Evolutionary conservation across 768 basidiomycete genomes (phyloP).

Genomic region (Boletus vinaceobasis): DNA sequence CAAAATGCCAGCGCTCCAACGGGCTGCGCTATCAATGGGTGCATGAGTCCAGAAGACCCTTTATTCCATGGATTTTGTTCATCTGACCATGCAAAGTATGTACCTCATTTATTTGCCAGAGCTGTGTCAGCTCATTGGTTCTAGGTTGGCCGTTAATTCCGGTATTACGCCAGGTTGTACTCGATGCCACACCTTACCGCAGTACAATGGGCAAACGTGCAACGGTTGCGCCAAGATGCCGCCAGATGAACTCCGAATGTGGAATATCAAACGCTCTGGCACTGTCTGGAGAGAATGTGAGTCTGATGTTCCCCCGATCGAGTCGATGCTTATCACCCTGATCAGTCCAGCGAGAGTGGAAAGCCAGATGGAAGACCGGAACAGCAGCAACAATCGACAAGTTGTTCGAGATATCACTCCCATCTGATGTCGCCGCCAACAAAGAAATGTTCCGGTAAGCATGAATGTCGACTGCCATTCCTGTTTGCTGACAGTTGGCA

Average conservation of each 20-base stretch:
- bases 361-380: conserved; percentile 32
- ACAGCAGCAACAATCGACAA: conserved; percentile 46
- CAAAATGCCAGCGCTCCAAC: conserved; percentile 33
- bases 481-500: conserved; percentile 3
- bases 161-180: conserved; percentile 50
- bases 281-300: conserved; percentile 51
- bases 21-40: conserved; percentile 49
- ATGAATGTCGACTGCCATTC: background rate
- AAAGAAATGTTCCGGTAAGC: conserved; percentile 50
- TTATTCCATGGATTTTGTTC: conserved; percentile 56
- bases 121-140: conserved; percentile 7
- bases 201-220: conserved; percentile 45
- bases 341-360: conserved; percentile 55
- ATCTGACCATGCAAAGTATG: conserved; percentile 55
- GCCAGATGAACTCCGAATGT: conserved; percentile 41
- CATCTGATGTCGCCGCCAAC: conserved; percentile 28
- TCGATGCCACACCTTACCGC: conserved; percentile 47
- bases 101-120: conserved; percentile 3
- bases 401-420: conserved; percentile 49
- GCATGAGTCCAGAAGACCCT: conserved; percentile 48
- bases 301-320: conserved; percentile 25
- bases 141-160: conserved; percentile 50
- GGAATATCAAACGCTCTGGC: conserved; percentile 46
- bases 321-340: conserved; percentile 28
- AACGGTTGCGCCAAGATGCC: conserved; percentile 47